Percentiles rank a stretch among this genome's conserved stretches.
These are phyloP conservation scores for Aspergillus homomorphus DNA, from an alignment of 495 filamentous ascomycete species.

Conservation along the genomic window DNA sequence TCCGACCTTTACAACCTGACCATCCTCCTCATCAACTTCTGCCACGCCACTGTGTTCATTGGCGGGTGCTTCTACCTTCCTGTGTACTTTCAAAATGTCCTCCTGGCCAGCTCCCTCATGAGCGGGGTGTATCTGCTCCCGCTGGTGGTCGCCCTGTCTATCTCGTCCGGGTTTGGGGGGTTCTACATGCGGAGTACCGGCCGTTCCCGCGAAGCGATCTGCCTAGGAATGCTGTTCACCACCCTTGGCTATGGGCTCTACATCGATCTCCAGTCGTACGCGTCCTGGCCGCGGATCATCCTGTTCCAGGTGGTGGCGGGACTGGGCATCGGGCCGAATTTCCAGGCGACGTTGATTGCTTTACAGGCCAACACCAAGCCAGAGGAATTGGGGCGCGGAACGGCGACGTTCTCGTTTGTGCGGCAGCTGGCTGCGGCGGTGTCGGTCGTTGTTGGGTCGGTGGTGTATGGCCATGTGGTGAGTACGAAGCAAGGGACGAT, in stretches of 20 bases:
- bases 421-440: slow-evolving; percentile 34
- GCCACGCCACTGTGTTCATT: slow-evolving; percentile 46
- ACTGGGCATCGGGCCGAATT: slow-evolving; percentile 64
- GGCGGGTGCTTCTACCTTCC: slow-evolving; percentile 48
- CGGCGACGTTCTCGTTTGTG: slow-evolving; percentile 37
- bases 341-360: slow-evolving; percentile 55
- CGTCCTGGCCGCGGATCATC: slow-evolving; percentile 59
- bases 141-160: slow-evolving; percentile 59
- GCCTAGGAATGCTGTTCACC: slow-evolving; percentile 53
- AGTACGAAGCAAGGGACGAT: not conserved
- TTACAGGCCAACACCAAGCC: slow-evolving; percentile 35
- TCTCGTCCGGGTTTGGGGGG: slow-evolving; percentile 48
- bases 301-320: slow-evolving; percentile 50
- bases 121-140: slow-evolving; percentile 73
- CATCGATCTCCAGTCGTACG: slow-evolving; percentile 50
- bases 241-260: slow-evolving; percentile 62
- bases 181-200: slow-evolving; percentile 51
- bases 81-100: slow-evolving; percentile 55
- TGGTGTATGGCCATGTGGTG: slow-evolving; percentile 19
- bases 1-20: slow-evolving; percentile 42
- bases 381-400: slow-evolving; percentile 36
- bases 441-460: slow-evolving; percentile 44
- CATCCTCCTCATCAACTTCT: slow-evolving; percentile 40
- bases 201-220: slow-evolving; percentile 51
- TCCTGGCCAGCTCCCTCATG: slow-evolving; percentile 59